Evolutionary conservation across 768 basidiomycete genomes (phyloP).

Genomic region (Fomitopsis pulvina): DNA sequence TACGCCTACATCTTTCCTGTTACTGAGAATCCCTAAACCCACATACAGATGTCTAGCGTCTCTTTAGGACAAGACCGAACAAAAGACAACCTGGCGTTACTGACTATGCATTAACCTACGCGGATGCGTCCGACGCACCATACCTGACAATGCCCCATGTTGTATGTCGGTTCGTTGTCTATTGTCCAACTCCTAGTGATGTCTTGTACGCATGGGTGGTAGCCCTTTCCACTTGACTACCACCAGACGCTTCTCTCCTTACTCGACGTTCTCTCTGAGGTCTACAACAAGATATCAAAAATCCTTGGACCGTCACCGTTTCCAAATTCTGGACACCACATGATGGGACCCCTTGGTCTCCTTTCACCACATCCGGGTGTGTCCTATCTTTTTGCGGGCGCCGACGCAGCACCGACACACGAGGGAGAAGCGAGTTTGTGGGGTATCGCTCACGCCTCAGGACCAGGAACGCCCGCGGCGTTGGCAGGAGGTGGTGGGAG

Average conservation of each 20-base stretch:
- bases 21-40: background rate
- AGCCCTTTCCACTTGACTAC: slow-evolving; percentile 91
- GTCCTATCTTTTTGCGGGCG: slow-evolving; percentile 62
- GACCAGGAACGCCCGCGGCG: slow-evolving; percentile 1
- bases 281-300: slow-evolving; percentile 81
- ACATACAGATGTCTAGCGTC: slow-evolving; percentile 25
- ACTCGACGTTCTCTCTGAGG: slow-evolving; percentile 83
- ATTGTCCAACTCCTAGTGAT: background rate
- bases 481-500: slow-evolving; percentile 24
- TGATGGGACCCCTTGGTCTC: slow-evolving; percentile 67
- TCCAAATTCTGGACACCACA: slow-evolving; percentile 61
- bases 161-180: slow-evolving; percentile 37
- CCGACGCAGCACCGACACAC: slow-evolving; percentile 32
- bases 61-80: slow-evolving; percentile 52
- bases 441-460: slow-evolving; percentile 47
- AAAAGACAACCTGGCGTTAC: slow-evolving; percentile 50
- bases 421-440: slow-evolving; percentile 54
- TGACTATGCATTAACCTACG: slow-evolving; percentile 55
- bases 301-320: slow-evolving; percentile 81
- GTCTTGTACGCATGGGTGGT: slow-evolving; percentile 2
- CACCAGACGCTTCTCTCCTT: slow-evolving; percentile 84
- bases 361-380: slow-evolving; percentile 79
- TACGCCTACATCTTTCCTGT: slow-evolving; percentile 19
- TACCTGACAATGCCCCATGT: slow-evolving; percentile 72
- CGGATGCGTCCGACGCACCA: slow-evolving; percentile 57